Conservation (phyloP, 2,329 filamentous ascomycete species). For the Bipolaris cookei region DNA sequence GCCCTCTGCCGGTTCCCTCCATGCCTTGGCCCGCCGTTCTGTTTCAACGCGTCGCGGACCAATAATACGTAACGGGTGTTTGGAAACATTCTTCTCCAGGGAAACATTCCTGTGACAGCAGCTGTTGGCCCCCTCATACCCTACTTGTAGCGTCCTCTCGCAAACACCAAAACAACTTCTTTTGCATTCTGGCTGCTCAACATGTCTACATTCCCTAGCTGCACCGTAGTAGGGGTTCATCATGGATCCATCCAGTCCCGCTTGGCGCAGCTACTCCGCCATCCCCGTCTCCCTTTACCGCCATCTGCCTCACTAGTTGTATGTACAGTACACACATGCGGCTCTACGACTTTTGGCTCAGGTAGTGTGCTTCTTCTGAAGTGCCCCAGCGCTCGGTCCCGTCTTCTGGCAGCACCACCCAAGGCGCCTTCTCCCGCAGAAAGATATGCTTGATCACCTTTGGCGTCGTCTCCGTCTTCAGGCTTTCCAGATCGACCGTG, state of each 20-base stretch:
- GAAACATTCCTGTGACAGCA: not conserved
- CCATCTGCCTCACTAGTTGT: not conserved
- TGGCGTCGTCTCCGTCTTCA: constrained; percentile 38
- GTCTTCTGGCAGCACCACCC: constrained; percentile 39
- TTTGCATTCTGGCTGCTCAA: not conserved
- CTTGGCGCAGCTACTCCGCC: not conserved
- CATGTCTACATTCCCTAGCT: not conserved
- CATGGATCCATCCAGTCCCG: not conserved
- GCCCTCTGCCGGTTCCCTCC: no score
- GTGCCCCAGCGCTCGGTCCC: constrained; percentile 35
- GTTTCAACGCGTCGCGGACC: not conserved
- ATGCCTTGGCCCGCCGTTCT: not conserved
- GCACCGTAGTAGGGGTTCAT: not conserved
- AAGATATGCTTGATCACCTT: constrained; percentile 54
- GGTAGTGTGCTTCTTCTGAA: constrained; percentile 24
- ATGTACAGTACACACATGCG: no score
- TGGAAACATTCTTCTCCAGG: not conserved
- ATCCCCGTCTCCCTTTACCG: not conserved
- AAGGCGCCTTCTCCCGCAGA: constrained; percentile 49
- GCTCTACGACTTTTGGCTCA: constrained; percentile 3
- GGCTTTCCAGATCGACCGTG: constrained; percentile 52
- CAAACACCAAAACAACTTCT: no score
- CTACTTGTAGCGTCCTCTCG: no score
- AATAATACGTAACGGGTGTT: not conserved
- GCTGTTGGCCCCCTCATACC: not conserved